Evolutionary conservation across 2,329 filamentous ascomycete genomes (phyloP).

Genomic region (Cryoendolithus antarcticus): DNA sequence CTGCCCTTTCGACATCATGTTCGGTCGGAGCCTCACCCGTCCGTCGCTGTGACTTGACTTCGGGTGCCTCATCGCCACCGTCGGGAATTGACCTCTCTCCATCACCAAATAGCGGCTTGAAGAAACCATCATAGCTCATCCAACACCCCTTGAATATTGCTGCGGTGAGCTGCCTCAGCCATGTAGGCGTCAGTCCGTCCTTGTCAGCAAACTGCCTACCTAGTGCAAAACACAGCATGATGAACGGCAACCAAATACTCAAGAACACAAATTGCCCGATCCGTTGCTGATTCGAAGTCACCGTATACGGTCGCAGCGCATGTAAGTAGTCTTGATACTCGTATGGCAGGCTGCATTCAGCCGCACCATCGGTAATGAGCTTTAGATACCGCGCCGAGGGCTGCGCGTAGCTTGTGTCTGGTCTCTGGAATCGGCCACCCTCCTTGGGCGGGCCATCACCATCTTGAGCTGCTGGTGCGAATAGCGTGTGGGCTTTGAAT

Average conservation of each 20-base stretch:
- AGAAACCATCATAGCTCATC: slow-evolving; percentile 51
- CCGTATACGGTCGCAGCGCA: slow-evolving; percentile 55
- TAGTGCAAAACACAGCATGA: slow-evolving; percentile 43
- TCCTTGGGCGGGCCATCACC: slow-evolving; percentile 20
- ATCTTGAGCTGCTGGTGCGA: slow-evolving; percentile 43
- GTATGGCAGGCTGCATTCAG: slow-evolving; percentile 64
- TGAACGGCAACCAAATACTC: slow-evolving; percentile 43
- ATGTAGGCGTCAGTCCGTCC: slow-evolving; percentile 54
- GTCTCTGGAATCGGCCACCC: slow-evolving; percentile 41
- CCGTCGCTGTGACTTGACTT: neutral
- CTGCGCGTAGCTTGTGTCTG: slow-evolving; percentile 62
- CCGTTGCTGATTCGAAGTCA: slow-evolving; percentile 54
- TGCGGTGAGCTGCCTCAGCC: slow-evolving; percentile 45
- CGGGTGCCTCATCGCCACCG: slow-evolving; percentile 8
- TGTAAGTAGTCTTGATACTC: slow-evolving; percentile 67
- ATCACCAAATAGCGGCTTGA: slow-evolving; percentile 65
- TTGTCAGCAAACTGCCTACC: slow-evolving; percentile 45
- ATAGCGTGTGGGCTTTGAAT: slow-evolving; percentile 78
- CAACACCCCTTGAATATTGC: slow-evolving; percentile 48
- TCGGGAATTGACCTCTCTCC: slow-evolving; percentile 54
- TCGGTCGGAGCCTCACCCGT: neutral
- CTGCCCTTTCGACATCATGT: too few relatives aligned
- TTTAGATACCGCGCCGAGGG: slow-evolving; percentile 73
- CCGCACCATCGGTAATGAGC: slow-evolving; percentile 67
- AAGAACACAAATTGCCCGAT: slow-evolving; percentile 55